Evolutionary conservation across 495 filamentous ascomycete genomes (phyloP), one percentile per base, ranked within the genome.

Genomic region (Podospora pseudoanserina): DNA sequence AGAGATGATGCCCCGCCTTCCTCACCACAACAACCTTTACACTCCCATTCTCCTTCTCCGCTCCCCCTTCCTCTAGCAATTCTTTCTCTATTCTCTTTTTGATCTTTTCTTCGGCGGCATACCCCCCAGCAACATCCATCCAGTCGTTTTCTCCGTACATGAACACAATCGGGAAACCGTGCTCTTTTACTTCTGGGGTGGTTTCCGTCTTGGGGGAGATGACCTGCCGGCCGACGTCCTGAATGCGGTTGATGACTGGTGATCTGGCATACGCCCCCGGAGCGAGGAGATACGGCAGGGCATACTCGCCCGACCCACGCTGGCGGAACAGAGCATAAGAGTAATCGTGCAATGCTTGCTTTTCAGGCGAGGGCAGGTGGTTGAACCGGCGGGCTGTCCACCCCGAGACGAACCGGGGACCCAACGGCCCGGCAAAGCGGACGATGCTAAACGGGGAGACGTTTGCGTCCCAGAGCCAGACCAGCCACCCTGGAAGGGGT

Each of bases 91-190:
- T 86, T 68, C 89, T 87, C 68, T 91, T 86, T 68, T 89, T 87
- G 16, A 97, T 83, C 80, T 92, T 95, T 79, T 92, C 84, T 73
- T 90, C 86, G 0, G 94, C 88, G 0, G 91, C 92, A 68, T 86
- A 89, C 1, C 95, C 95, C 18, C 94, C 96, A 0, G 86, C 86
- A 15, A 94, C 87, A 72, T 98, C 96, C 95, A 99, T 98, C 95
- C 95, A 99, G 81, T 99, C 95, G 73, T 93, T 87, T 73, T 97
- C 93, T 65, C 95, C 95, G 73, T 99, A 99, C 89, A 97, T 91
- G 73, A 98, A 86, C 13, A 97, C 86, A 34, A 97, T 83, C 0
- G 95, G 95, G 64, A 93, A 82, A 4, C 94, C 94, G 3, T 85
- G 90, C 73, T 96, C 92, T 7, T 75, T 76, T 6, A 81, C 74